Evolutionary conservation across 352 stramenopile species (phyloP).

Genomic region (Globisporangium radiosum): DNA sequence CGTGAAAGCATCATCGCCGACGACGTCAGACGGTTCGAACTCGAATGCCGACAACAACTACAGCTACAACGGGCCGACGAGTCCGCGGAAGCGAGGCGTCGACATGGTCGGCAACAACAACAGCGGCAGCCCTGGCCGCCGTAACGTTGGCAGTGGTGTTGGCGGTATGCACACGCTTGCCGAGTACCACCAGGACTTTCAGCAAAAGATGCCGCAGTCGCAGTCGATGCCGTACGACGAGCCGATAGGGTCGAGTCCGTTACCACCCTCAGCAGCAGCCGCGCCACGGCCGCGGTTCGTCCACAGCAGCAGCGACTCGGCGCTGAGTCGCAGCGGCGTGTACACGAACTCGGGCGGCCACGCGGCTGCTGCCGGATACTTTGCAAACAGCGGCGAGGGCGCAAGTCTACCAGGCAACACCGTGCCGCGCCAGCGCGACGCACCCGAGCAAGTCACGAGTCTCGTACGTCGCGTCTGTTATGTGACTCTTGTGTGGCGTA

Average conservation of each 20-base stretch:
- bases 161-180: constrained; percentile 17
- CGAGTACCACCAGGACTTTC: constrained; percentile 39
- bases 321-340: constrained; percentile 10
- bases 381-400: constrained; percentile 12
- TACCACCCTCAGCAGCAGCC: neutral
- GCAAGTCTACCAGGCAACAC: constrained; percentile 23
- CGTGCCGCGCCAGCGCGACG: constrained; percentile 23
- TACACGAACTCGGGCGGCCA: constrained; percentile 5
- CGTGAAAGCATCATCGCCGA: constrained; percentile 52
- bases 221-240: constrained; percentile 10
- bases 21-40: constrained; percentile 71
- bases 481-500: neutral
- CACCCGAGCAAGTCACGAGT: constrained; percentile 39
- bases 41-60: constrained; percentile 74
- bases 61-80: constrained; percentile 28
- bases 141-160: constrained; percentile 9
- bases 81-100: constrained; percentile 15
- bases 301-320: constrained; percentile 12
- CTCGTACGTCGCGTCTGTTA: constrained; percentile 23
- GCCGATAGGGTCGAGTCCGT: neutral
- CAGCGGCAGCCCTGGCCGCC: constrained; percentile 30
- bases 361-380: constrained; percentile 17
- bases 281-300: constrained; percentile 4
- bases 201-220: constrained; percentile 13
- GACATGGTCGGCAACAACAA: constrained; percentile 40